Evolutionary conservation across 2,329 filamentous ascomycete genomes (phyloP), one percentile per base, ranked within the genome.

Genomic region (Xylariaceae sp.): DNA sequence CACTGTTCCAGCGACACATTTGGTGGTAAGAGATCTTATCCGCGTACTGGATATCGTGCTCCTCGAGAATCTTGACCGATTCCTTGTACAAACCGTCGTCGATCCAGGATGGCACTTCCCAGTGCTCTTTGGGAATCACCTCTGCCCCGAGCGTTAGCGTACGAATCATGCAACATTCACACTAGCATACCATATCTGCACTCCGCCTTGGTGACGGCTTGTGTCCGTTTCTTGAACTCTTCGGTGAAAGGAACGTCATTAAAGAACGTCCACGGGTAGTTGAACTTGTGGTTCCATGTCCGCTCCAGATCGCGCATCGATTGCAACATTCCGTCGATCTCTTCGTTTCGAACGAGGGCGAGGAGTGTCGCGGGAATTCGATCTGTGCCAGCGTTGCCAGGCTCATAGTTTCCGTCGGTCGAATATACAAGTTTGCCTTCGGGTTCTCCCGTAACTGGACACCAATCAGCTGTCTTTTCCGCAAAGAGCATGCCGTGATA

Each of bases 191-290:
- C 87, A 62, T 93, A 96, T 64, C 76, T 78, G 58, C 86, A 87
- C 64, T 95, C 83, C 35, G 91, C 93, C 53, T 95, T 95, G 15
- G 91, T 97, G 38, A 79, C 83, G 19, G 83, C 88, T 48, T 77
- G 73, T 1, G 90, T 97, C 64, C 78, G 80, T 56, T 71, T 72
- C 69, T 94, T 97, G 72, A 98, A 98, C 56, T 97, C 90, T 13
- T 93, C 86, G 3, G 85, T 83, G 60, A 98, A 98, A 13, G 88
- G 87, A 39, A 87, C 83, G 60, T 98, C 91, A 68, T 98, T 98
- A 76, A 98, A 94, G 65, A 98, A 98, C 8, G 89, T 96, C 89
- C 93, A 98, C 0, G 93, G 93, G 62, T 98, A 98, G 72, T 98
- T 98, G 79, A 97, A 98, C 62, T 98, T 98, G 73, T 81, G 74